These are phyloP conservation scores for Microsporum canis DNA, from an alignment of 2,329 filamentous ascomycete species.

Conservation along the genomic window DNA sequence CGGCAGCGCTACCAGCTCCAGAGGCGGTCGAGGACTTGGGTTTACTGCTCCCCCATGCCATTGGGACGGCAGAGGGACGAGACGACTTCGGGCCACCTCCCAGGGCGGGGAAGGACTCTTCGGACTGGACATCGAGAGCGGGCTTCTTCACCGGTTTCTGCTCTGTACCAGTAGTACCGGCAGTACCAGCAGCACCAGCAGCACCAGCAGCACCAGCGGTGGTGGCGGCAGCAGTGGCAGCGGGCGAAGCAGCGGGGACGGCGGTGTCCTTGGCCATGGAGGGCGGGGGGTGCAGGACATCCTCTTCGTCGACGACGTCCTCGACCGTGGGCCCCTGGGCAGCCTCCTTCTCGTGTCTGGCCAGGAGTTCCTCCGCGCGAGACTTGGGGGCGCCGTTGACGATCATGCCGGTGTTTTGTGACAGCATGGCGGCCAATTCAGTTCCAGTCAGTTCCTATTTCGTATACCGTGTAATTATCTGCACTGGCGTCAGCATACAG, in stretches of 20 bases:
- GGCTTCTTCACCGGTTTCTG: constrained; percentile 44
- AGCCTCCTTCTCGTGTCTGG: constrained; percentile 43
- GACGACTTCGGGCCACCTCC: constrained; percentile 57
- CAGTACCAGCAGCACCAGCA: constrained; percentile 20
- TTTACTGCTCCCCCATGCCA: constrained; percentile 65
- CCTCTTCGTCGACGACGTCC: constrained; percentile 70
- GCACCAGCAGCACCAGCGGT: constrained; percentile 29
- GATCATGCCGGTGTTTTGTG: constrained; percentile 9
- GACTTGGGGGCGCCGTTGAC: constrained; percentile 24
- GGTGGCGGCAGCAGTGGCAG: constrained; percentile 22
- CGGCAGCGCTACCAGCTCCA: constrained; percentile 29
- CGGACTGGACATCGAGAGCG: constrained; percentile 66
- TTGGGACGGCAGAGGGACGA: constrained; percentile 49
- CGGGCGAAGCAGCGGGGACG: constrained; percentile 13
- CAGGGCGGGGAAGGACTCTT: constrained; percentile 88
- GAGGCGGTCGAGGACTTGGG: constrained; percentile 20
- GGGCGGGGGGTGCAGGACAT: constrained; percentile 47
- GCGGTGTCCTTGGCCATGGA: constrained; percentile 27
- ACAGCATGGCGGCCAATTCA: constrained; percentile 3
- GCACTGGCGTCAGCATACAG: too few relatives aligned
- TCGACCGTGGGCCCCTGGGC: constrained; percentile 60
- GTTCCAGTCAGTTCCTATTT: neutral
- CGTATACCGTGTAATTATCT: too few relatives aligned
- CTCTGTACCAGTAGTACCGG: constrained; percentile 43
- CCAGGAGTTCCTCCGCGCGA: constrained; percentile 43